Evolutionary conservation across 2,329 filamentous ascomycete genomes (phyloP).

Genomic region (Neopestalotiopsis clavispora): DNA sequence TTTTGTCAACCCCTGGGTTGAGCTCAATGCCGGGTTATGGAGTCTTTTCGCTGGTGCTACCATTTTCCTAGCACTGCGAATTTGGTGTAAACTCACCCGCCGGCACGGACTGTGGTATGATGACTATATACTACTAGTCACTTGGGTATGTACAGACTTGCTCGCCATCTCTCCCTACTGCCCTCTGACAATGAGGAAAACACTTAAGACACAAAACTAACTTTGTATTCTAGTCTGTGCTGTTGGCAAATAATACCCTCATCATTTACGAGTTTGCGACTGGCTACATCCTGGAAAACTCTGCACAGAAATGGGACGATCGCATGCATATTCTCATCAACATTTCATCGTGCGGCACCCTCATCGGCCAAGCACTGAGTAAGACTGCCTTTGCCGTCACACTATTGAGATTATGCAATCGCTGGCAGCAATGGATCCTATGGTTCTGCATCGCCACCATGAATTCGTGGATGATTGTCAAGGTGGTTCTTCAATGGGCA

Average conservation of each 20-base stretch:
- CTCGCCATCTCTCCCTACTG: too few relatives aligned
- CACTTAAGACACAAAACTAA: not conserved
- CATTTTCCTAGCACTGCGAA: conserved; percentile 34
- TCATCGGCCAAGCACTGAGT: conserved; percentile 29
- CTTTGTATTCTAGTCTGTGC: conserved; percentile 12
- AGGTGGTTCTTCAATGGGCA: conserved; percentile 26
- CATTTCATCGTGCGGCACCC: conserved; percentile 19
- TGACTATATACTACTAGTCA: conserved; percentile 41
- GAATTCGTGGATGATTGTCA: conserved; percentile 31
- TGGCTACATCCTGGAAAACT: conserved; percentile 18
- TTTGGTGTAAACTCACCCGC: conserved; percentile 41
- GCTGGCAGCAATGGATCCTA: conserved; percentile 31
- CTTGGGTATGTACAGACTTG: conserved; percentile 36
- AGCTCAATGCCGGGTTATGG: conserved; percentile 28
- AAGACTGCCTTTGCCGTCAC: conserved; percentile 46
- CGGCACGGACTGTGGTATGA: conserved; percentile 45
- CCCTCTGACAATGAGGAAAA: too few relatives aligned
- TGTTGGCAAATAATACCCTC: conserved; percentile 18
- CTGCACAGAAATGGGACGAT: conserved; percentile 20
- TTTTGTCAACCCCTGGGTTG: conserved; percentile 8
- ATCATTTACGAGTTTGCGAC: conserved; percentile 21
- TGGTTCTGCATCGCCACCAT: conserved; percentile 39
- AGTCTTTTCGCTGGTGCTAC: conserved; percentile 36
- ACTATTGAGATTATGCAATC: conserved; percentile 36
- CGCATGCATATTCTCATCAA: conserved; percentile 22